Base-by-base conservation (phyloP, 164 flowering plant genomes). In the Vitis cinerea region DNA sequence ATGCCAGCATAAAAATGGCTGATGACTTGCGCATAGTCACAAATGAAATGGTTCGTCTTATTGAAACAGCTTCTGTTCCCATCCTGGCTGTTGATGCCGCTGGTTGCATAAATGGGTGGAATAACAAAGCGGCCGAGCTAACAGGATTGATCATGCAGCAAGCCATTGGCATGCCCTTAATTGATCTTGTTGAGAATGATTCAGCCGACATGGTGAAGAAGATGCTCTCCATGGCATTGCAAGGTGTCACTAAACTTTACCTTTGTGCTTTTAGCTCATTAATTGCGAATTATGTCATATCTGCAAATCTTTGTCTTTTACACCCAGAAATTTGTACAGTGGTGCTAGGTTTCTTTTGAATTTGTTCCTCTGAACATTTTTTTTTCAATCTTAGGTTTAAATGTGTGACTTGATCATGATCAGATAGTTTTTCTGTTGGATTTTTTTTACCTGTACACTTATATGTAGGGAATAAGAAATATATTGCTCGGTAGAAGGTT, bases 41-140 rank as follows among this genome's bases (percentile, higher is more conserved):
- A 6, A 85, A 75, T 76, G 97, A 88, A 75, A 89, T 91, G 90
- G 90, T 91, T 68, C 88, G 91, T 61, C 87, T 91, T 14, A 91
- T 91, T 65, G 92, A 91, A 74, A 89, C 92, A 30, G 97, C 97
- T 64, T 78, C 86, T 31, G 92, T 84, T 23, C 97, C 97, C 49
- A 89, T 89, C 71, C 73, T 91, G 54, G 92, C 94, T 50, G 87
- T 88, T 72, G 94, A 91, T 87, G 72, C 78, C 47, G 68, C 76
- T 70, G 86, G 91, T 64, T 65, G 17, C 48, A 53, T 91, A 50
- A 91, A 88, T 71, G 97, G 94, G 47, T 91, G 97, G 97, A 91
- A 91, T 71, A 65, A 69, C n/a, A 89, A 89, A 79, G 82, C 80
- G 14, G 87, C 85, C 8, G 94, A 91, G 56, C 64, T 91, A 9